Base-by-base conservation (phyloP, 768 basidiomycete genomes). In the Tubosaeta sp. region DNA sequence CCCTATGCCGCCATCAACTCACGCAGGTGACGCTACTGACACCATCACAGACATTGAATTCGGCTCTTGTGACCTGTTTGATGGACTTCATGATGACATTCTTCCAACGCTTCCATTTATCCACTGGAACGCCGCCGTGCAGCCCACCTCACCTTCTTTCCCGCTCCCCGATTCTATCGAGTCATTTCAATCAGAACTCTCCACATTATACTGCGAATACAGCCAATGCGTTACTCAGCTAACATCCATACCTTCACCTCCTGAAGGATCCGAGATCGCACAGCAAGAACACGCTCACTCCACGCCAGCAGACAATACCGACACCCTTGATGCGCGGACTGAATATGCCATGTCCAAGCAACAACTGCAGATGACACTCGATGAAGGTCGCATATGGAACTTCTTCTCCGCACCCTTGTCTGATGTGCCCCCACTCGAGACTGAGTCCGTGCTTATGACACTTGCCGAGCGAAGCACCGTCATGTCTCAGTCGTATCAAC, bases 381-480 rank as follows among this genome's bases (percentile, higher is more conserved):
- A 84, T 39, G 88, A 91, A 65, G 80, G 79, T 29, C 65, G 66
- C 32, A 60, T 90, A 43, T 88, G 87, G 88, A 61, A 74, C 5
- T 51, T 70, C 16, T 65, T 85, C 22, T 56, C 70, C 16, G 43
- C 53, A 3, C 50, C 47, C 0, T 51, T 54, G 10, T 60, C 60
- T 13, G 42, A 54, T 42, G 26, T 12, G 17, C 41, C 53, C 19
- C 46, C 59, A n/a, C 46, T 32, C 38, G 62, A 65, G 19, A 60
- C 62, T 32, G 65, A 63, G 16, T 52, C 58, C 7, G 52, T 60
- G 0, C 55, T 71, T 56, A 51, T 65, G 9, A 49, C 64, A 0
- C 74, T 88, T 3, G 66, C 75, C 6, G 63, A 76, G 29, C 77
- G 76, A 54, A 90, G 88, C 57, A 68, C 69, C 33, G 49, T 71